Base-by-base conservation (phyloP, 2,329 filamentous ascomycete genomes). In the Gliomastix tumulicola region DNA sequence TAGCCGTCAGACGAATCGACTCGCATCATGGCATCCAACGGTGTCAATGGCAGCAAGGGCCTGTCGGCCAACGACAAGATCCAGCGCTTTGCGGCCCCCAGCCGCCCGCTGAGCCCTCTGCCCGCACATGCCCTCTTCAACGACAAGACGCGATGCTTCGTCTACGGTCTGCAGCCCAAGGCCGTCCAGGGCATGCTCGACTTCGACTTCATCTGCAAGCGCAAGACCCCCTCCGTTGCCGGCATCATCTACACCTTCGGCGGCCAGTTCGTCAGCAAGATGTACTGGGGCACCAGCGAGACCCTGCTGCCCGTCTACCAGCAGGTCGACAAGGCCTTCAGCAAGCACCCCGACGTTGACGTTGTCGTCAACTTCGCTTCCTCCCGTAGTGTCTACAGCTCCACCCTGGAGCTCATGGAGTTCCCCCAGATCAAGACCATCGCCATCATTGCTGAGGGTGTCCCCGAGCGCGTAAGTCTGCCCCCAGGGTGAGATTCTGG, bases 141-240 rank as follows among this genome's bases (percentile, higher is more conserved):
- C 77, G 82, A 89, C 70, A 98, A 97, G 86, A 97, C 92, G 63
- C 79, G 92, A 90, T 97, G 92, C 76, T 94, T 98, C 64, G 92
- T 98, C 68, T 98, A 98, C 71, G 92, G 92, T 66, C 87, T 98
- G 60, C 92, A 98, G 74, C 90, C 92, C 59, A 82, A 89, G 65
- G 85, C 86, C 53, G 85, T 89, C 49, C 85, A 89, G 71, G 84
- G 84, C 63, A 89, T 89, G 84, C 85, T 98, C 63, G 92, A 98
- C 69, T 98, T 98, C 66, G 92, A 98, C 76, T 98, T 97, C 79
- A 98, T 98, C 72, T 98, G 92, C 88, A 97, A 97, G 82, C 87
- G 92, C 57, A 78, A 82, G 62, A 94, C 86, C 42, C 92, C 92
- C 47, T 98, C 92, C 41, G 92, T 98, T 41, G 92, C 92, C 49